Conservation (phyloP, 2,329 filamentous ascomycete genomes). For the Monascus ruber region DNA sequence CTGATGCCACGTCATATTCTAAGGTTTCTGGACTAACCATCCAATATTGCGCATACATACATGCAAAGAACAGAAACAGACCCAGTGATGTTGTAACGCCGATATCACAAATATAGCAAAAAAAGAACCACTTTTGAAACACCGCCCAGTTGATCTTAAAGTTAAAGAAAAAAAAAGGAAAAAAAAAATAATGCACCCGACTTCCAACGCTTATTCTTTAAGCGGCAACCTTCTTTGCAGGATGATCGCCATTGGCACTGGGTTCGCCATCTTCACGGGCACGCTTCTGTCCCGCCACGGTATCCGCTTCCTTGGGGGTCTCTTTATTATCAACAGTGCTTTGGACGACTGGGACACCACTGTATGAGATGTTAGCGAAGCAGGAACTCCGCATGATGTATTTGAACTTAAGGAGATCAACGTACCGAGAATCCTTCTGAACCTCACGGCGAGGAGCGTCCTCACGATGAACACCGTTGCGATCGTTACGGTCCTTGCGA, state of each 20-base stretch:
- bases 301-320: conserved; percentile 5
- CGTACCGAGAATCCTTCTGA: conserved; percentile 33
- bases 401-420: neutral
- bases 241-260: conserved; percentile 22
- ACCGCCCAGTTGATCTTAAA: too few species aligned
- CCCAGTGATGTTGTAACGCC: too few species aligned
- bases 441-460: conserved; percentile 16
- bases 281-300: conserved; percentile 33
- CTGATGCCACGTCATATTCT: too few species aligned
- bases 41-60: too few species aligned
- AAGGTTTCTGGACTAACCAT: too few species aligned
- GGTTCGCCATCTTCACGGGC: conserved; percentile 29
- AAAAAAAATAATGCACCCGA: too few species aligned
- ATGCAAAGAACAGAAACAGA: too few species aligned
- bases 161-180: too few species aligned
- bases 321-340: conserved; percentile 18
- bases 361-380: conserved; percentile 13
- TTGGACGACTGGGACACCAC: conserved; percentile 35
- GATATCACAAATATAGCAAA: too few species aligned
- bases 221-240: conserved; percentile 34
- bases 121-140: too few species aligned
- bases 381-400: neutral
- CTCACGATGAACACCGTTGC: conserved; percentile 6
- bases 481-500: conserved; percentile 12
- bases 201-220: too few species aligned